phyloP scores from a whole-genome alignment of 176 grass and related monocot genomes.

The Bonia amplexicaulis region DNA sequence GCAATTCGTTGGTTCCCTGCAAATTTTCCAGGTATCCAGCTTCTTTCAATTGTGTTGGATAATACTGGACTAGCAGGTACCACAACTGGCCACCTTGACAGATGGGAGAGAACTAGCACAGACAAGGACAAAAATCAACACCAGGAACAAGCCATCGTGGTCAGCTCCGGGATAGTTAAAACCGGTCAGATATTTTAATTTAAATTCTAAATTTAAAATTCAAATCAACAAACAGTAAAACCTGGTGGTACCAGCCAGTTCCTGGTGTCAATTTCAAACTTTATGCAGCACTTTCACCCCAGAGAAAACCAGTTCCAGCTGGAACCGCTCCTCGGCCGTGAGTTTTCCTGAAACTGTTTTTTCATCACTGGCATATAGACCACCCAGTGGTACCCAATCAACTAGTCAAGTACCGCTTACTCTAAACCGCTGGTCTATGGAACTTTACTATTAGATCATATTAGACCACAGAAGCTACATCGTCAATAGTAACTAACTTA shows the following conservation, averaged over 20 bases:
- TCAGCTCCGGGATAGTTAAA: not conserved
- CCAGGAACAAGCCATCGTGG: not conserved
- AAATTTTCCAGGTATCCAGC: not conserved
- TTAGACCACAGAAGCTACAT: not conserved
- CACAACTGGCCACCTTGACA: not conserved
- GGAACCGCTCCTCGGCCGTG: not conserved
- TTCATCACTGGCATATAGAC: not conserved
- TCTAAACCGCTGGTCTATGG: not conserved
- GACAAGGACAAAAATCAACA: not conserved
- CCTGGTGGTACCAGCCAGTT: not conserved
- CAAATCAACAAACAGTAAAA: not conserved
- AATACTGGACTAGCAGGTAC: not conserved
- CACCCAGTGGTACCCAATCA: not conserved
- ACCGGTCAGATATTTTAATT: not conserved
- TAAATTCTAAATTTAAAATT: slow-evolving; percentile 6
- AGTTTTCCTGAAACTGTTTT: not conserved
- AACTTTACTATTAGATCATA: not conserved
- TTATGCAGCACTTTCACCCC: not conserved
- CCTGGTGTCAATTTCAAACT: not conserved
- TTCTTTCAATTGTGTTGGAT: not conserved
- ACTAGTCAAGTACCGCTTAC: not conserved
- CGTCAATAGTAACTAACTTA: not conserved
- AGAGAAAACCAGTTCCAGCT: not conserved
- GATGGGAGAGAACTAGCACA: not conserved
- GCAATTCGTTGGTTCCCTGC: not conserved